phyloP scores from a whole-genome alignment of 2,329 filamentous ascomycete species.

The Stagonosporopsis vannaccii region DNA sequence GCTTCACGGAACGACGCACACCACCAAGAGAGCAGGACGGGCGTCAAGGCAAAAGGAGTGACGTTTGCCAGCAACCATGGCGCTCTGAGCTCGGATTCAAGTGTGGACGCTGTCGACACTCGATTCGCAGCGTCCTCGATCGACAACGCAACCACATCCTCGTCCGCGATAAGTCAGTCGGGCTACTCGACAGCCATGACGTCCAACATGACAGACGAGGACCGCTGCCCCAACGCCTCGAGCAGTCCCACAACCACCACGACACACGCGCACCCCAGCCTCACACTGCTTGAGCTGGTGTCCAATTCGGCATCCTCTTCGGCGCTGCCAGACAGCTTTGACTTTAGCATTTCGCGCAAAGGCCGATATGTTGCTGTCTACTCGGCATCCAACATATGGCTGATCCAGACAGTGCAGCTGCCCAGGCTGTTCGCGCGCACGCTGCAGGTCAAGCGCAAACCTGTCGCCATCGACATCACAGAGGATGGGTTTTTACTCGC shows the following conservation, averaged over 20 bases:
- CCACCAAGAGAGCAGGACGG: conserved; percentile 28
- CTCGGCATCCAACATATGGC: conserved; percentile 48
- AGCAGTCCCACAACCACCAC: conserved; percentile 28
- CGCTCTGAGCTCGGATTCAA: conserved; percentile 31
- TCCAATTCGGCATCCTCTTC: conserved; percentile 50
- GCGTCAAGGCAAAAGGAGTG: conserved; percentile 35
- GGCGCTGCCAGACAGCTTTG: conserved; percentile 48
- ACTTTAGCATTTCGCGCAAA: conserved; percentile 47
- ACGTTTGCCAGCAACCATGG: conserved; percentile 31
- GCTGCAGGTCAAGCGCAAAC: conserved; percentile 48
- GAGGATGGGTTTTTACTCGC: conserved; percentile 80
- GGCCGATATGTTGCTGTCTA: conserved; percentile 48
- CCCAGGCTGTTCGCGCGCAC: conserved; percentile 48
- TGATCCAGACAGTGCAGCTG: conserved; percentile 47
- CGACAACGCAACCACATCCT: conserved; percentile 38
- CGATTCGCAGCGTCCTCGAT: conserved; percentile 36
- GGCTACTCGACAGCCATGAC: conserved; percentile 46
- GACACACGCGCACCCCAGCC: conserved; percentile 40
- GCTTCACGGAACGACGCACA: conserved; percentile 23
- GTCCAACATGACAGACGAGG: conserved; percentile 41
- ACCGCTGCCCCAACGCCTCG: conserved; percentile 29
- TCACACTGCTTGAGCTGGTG: conserved; percentile 48
- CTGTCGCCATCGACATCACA: conserved; percentile 73
- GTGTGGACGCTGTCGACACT: conserved; percentile 33
- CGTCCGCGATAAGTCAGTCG: conserved; percentile 31